Conservation (phyloP, 495 filamentous ascomycete genomes). For the Neurospora tetraspora region DNA sequence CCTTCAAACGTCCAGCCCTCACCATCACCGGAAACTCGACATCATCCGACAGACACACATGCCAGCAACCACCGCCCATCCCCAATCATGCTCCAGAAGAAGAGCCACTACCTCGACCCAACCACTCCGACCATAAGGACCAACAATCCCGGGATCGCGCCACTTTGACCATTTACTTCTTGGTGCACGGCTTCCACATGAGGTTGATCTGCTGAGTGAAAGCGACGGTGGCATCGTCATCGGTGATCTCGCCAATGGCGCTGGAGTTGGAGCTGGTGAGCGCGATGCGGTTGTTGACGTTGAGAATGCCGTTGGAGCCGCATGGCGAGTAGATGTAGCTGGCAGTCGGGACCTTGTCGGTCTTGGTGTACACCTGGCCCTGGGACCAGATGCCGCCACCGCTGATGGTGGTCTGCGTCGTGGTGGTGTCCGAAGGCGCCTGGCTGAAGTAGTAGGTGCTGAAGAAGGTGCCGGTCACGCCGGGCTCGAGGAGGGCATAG, state of each 20-base stretch:
- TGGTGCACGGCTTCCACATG: constrained; percentile 37
- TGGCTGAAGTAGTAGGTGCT: constrained; percentile 51
- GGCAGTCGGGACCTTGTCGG: constrained; percentile 41
- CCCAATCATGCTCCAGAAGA: neutral
- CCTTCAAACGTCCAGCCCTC: neutral
- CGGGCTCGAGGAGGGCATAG: constrained; percentile 41
- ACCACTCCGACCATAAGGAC: neutral
- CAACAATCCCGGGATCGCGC: neutral
- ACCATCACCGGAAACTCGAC: neutral
- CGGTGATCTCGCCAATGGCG: constrained; percentile 39
- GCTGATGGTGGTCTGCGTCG: constrained; percentile 39
- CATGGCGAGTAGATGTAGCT: constrained; percentile 47
- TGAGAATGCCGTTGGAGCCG: constrained; percentile 46
- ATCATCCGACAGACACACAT: neutral
- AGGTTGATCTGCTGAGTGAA: constrained; percentile 48
- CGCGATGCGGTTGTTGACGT: constrained; percentile 50
- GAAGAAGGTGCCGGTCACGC: constrained; percentile 45
- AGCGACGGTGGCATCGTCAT: constrained; percentile 47
- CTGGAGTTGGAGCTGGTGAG: constrained; percentile 33
- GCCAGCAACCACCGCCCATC: neutral
- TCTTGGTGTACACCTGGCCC: constrained; percentile 49
- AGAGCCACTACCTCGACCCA: neutral
- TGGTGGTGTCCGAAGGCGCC: constrained; percentile 35
- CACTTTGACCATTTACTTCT: constrained; percentile 9
- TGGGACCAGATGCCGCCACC: constrained; percentile 35